Evolutionary conservation across 768 basidiomycete genomes (phyloP).

Genomic region (Tricholoma furcatifolium): DNA sequence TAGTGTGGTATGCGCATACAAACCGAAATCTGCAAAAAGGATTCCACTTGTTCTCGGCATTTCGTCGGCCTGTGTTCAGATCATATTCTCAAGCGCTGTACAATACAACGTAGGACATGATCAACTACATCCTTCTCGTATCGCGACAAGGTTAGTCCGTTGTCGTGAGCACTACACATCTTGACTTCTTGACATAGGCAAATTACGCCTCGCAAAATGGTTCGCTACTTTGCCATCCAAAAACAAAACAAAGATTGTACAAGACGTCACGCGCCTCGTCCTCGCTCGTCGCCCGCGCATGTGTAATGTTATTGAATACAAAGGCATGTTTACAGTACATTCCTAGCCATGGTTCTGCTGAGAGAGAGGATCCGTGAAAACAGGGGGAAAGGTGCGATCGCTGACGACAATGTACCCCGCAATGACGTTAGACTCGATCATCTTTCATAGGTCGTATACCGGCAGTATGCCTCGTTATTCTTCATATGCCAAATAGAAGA

Average conservation of each 20-base stretch:
- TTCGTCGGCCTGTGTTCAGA: neutral
- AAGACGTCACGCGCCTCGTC: slow-evolving; percentile 93
- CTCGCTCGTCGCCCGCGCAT: slow-evolving; percentile 83
- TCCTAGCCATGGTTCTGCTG: slow-evolving; percentile 27
- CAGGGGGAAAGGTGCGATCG: slow-evolving; percentile 35
- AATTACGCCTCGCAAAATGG: slow-evolving; percentile 96
- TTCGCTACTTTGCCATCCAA: slow-evolving; percentile 83
- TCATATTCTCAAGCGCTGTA: neutral
- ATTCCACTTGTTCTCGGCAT: neutral
- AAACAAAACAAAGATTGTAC: slow-evolving; percentile 86
- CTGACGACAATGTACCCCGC: neutral
- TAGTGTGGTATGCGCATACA: too few species aligned
- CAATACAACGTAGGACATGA: slow-evolving; percentile 42
- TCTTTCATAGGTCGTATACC: slow-evolving; percentile 67
- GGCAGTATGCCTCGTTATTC: slow-evolving; percentile 83
- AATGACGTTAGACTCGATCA: neutral
- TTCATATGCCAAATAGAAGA: slow-evolving; percentile 76
- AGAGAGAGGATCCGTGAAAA: slow-evolving; percentile 1
- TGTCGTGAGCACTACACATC: neutral
- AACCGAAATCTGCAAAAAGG: neutral
- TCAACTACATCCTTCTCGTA: slow-evolving; percentile 91
- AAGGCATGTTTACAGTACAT: slow-evolving; percentile 52
- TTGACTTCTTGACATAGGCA: slow-evolving; percentile 49
- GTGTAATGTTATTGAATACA: slow-evolving; percentile 98
- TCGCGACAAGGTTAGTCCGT: slow-evolving; percentile 76